Evolutionary conservation across 164 flowering plant genomes (phyloP).

Genomic region (Magnolia officinalis): DNA sequence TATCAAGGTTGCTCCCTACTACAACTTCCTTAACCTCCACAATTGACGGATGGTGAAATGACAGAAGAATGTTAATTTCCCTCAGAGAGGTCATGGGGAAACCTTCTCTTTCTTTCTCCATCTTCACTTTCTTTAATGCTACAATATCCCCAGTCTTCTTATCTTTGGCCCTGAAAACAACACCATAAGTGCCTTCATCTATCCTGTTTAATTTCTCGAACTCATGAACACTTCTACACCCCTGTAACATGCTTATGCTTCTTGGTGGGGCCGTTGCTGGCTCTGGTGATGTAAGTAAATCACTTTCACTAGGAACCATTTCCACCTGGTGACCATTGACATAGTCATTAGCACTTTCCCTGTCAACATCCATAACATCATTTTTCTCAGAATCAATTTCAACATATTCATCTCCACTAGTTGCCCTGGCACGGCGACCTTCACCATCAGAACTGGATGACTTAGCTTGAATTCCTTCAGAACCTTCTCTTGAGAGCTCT

Average conservation of each 20-base stretch:
- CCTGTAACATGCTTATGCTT: constrained; percentile 84
- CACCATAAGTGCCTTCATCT: constrained; percentile 98
- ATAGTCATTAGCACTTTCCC: constrained; percentile 23
- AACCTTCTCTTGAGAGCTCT: constrained; percentile 45
- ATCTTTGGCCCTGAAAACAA: constrained; percentile 90
- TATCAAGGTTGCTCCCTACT: constrained; percentile 79
- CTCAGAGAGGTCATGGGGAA: constrained; percentile 92
- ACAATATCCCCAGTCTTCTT: constrained; percentile 88
- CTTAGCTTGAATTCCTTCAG: constrained; percentile 34
- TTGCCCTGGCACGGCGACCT: constrained; percentile 26
- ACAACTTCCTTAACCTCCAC: constrained; percentile 99
- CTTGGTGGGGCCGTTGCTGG: constrained; percentile 49
- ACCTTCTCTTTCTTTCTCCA: constrained; percentile 98
- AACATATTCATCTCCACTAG: constrained; percentile 42
- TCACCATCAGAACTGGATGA: constrained; percentile 57
- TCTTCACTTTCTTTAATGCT: constrained; percentile 93
- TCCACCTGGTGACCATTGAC: constrained; percentile 28
- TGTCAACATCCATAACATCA: constrained; percentile 57
- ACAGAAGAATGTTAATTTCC: constrained; percentile 94
- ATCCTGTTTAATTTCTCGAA: constrained; percentile 91
- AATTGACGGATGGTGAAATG: constrained; percentile 86
- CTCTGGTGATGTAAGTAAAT: constrained; percentile 42
- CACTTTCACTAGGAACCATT: constrained; percentile 38
- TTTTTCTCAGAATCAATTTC: constrained; percentile 33
- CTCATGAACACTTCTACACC: constrained; percentile 96